Percentiles rank a stretch among this genome's conserved stretches.
Evolutionary conservation across 2,329 filamentous ascomycete genomes (phyloP).

Genomic region (Apiospora malaysiana): DNA sequence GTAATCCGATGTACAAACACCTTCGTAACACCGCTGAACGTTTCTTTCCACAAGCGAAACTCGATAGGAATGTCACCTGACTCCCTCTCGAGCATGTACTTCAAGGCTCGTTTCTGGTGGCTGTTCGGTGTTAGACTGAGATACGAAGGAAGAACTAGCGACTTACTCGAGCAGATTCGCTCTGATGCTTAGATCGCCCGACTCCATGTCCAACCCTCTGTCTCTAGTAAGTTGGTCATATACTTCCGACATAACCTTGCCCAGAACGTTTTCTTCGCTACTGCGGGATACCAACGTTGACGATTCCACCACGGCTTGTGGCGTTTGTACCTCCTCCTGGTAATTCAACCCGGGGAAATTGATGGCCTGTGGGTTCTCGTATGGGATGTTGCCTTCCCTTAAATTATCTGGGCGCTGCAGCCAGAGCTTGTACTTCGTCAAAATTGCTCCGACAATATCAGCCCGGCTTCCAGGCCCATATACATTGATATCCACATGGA

Average conservation of each 20-base stretch:
- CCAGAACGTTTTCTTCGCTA: no score
- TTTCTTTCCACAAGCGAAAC: neutral
- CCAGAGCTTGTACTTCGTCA: conserved; percentile 41
- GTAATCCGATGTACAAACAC: neutral
- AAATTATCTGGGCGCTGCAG: conserved; percentile 41
- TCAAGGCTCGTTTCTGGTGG: neutral
- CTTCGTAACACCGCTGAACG: neutral
- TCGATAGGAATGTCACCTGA: neutral
- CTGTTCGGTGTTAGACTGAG: no score
- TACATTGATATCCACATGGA: conserved; percentile 43
- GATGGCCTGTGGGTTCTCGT: conserved; percentile 42
- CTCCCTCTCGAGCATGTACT: conserved; percentile 8
- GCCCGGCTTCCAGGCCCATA: conserved; percentile 40
- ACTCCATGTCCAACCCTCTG: no score
- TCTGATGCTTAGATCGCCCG: no score
- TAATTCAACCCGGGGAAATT: conserved; percentile 31
- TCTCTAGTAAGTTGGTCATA: no score
- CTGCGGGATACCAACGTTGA: no score
- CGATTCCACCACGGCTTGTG: no score
- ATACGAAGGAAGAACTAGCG: no score
- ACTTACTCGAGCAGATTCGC: no score
- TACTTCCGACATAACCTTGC: no score
- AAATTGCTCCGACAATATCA: conserved; percentile 36
- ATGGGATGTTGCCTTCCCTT: conserved; percentile 27
- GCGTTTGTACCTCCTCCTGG: no score